phyloP scores from a whole-genome alignment of 2,329 filamentous ascomycete genomes.

The Neocatenulostroma microsporum region DNA sequence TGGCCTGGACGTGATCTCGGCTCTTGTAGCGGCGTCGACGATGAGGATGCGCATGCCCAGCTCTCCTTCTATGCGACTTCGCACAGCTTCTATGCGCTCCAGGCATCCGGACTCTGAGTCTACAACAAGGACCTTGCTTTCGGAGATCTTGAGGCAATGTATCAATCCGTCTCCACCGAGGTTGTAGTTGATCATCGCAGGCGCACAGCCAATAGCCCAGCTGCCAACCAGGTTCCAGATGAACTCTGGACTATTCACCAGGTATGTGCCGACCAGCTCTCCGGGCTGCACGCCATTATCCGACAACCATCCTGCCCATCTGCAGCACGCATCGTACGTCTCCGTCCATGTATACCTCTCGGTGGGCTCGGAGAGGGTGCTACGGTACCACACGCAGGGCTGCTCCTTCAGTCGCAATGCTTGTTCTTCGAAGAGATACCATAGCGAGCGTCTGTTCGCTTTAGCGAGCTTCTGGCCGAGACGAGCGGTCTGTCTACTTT shows the following conservation, averaged over 20 bases:
- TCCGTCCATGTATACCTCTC: slow-evolving; percentile 50
- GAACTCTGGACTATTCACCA: slow-evolving; percentile 30
- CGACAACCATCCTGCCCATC: slow-evolving; percentile 56
- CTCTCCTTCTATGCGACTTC: slow-evolving; percentile 43
- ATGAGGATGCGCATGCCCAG: slow-evolving; percentile 52
- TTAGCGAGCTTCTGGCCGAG: slow-evolving; percentile 27
- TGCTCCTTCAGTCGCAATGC: slow-evolving; percentile 35
- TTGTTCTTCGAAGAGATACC: slow-evolving; percentile 52
- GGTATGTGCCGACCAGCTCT: slow-evolving; percentile 28
- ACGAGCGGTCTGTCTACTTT: slow-evolving; percentile 35
- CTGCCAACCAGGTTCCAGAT: slow-evolving; percentile 25
- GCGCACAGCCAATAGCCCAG: slow-evolving; percentile 27
- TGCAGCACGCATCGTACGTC: slow-evolving; percentile 46
- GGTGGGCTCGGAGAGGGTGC: slow-evolving; percentile 32
- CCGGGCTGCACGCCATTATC: slow-evolving; percentile 26
- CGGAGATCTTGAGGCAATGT: slow-evolving; percentile 31
- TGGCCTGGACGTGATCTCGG: slow-evolving; percentile 41
- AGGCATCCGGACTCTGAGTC: slow-evolving; percentile 44
- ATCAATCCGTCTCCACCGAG: slow-evolving; percentile 27
- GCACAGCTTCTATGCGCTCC: slow-evolving; percentile 48
- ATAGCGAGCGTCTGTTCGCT: slow-evolving; percentile 50
- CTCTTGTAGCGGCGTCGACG: slow-evolving; percentile 44
- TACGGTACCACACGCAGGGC: slow-evolving; percentile 58
- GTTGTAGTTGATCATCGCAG: slow-evolving; percentile 33
- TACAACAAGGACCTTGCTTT: slow-evolving; percentile 38